phyloP scores from a whole-genome alignment of 306 rosid genomes.

The Ceratonia siliqua region DNA sequence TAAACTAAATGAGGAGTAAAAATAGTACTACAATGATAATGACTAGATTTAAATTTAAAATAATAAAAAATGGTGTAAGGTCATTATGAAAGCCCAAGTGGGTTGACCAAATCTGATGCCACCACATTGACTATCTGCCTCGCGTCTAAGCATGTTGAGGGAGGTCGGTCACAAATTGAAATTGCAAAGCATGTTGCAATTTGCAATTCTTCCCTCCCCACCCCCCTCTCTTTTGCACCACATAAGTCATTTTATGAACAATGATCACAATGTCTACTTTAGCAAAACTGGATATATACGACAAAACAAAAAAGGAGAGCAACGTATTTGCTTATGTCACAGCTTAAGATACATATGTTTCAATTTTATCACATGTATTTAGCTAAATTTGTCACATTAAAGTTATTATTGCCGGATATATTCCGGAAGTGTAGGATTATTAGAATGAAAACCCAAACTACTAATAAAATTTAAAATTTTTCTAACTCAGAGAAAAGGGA shows the following conservation, averaged over 20 bases:
- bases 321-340: conserved; percentile 23
- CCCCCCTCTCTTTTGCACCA: neutral
- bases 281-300: neutral
- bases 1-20: too few relatives aligned
- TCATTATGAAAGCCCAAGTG: conserved; percentile 36
- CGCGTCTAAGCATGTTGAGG: conserved; percentile 19
- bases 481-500: neutral
- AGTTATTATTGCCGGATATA: neutral
- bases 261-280: too few relatives aligned
- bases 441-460: neutral
- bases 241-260: neutral
- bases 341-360: neutral
- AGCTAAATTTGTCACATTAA: neutral
- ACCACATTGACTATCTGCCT: conserved; percentile 38
- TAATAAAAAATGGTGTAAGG: too few relatives aligned
- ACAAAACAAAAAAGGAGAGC: neutral
- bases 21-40: too few relatives aligned
- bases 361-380: neutral
- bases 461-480: neutral
- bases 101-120: conserved; percentile 38
- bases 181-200: conserved; percentile 14
- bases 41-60: too few relatives aligned
- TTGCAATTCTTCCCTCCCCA: neutral
- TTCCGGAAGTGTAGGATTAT: neutral
- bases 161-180: conserved; percentile 32